Conservation (phyloP, 2,329 filamentous ascomycete genomes). For the Fusarium concolor region DNA sequence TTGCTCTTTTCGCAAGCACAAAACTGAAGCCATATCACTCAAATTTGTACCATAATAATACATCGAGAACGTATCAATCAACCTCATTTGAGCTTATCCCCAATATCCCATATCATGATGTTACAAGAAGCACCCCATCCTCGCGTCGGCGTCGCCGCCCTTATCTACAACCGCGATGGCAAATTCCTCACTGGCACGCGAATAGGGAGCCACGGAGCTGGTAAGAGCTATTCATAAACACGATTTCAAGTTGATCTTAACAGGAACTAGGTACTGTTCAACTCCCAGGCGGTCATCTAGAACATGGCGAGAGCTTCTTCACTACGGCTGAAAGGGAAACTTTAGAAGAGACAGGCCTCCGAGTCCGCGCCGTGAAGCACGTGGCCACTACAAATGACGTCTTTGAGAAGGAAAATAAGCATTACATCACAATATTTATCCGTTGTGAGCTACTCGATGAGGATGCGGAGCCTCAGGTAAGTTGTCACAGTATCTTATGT, state of each 20-base stretch:
- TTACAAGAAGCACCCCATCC: constrained; percentile 42
- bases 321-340: constrained; percentile 74
- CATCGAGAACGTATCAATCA: neutral
- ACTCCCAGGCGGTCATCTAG: constrained; percentile 81
- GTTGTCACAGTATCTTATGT: constrained; percentile 35
- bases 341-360: constrained; percentile 76
- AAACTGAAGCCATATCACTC: neutral
- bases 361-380: constrained; percentile 63
- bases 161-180: constrained; percentile 59
- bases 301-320: constrained; percentile 72
- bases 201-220: constrained; percentile 61
- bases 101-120: constrained; percentile 4
- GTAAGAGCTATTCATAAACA: constrained; percentile 46
- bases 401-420: constrained; percentile 69
- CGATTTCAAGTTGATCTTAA: neutral
- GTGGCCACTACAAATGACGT: constrained; percentile 75
- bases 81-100: no score
- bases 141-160: constrained; percentile 62
- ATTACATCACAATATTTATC: constrained; percentile 82
- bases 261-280: constrained; percentile 66
- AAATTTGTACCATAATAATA: neutral
- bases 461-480: constrained; percentile 64
- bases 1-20: neutral
- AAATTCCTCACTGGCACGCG: constrained; percentile 61
- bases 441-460: constrained; percentile 62